Conservation (phyloP, 257 asterid genomes). For the Prunella vulgaris region DNA sequence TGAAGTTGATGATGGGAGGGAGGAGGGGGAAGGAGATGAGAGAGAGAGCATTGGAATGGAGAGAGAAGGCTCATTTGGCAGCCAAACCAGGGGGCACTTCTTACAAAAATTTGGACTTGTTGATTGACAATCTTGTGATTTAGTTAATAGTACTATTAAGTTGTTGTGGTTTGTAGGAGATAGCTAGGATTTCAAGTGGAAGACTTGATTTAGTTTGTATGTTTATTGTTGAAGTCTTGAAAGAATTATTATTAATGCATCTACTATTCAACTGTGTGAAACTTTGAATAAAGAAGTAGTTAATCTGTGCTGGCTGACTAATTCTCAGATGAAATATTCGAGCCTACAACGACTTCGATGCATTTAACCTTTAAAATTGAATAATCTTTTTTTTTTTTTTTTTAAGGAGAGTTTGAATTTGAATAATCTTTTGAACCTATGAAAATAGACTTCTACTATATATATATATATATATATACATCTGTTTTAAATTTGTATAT, state of each 20-base stretch:
- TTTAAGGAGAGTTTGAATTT: no score
- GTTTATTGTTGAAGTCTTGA: neutral
- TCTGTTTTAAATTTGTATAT: no score
- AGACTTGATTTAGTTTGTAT: neutral
- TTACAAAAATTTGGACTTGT: constrained; percentile 19
- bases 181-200: neutral
- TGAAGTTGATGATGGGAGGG: constrained; percentile 42
- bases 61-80: constrained; percentile 30
- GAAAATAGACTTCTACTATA: no score
- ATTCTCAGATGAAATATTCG: no score
- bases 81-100: constrained; percentile 31
- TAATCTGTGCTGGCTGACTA: no score
- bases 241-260: neutral
- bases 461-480: no score
- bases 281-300: no score
- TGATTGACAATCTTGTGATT: constrained; percentile 13
- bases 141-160: neutral
- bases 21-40: constrained; percentile 40
- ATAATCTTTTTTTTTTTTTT: no score
- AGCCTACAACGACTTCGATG: no score
- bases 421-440: no score
- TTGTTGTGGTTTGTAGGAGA: neutral
- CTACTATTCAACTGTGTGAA: neutral
- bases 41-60: constrained; percentile 38
- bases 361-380: no score